These are phyloP conservation scores for Hypoxylon intermedium DNA, from an alignment of 495 filamentous ascomycete species.

Conservation along the genomic window DNA sequence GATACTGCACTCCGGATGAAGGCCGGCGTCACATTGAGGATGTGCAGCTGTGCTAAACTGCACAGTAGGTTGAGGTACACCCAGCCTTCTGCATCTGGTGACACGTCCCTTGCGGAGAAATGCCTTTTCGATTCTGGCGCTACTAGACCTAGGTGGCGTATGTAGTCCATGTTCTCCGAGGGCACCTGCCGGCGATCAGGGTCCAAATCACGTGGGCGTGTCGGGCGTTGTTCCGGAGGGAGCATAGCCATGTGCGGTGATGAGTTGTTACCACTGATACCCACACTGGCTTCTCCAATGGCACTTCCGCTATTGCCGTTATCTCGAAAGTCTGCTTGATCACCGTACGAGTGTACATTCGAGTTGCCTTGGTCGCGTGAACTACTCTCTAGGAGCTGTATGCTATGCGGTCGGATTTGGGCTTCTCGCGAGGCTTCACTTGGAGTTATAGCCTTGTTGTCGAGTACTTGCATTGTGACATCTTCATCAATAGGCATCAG, in stretches of 20 bases:
- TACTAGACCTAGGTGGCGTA: slow-evolving; percentile 71
- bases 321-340: slow-evolving; percentile 49
- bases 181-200: slow-evolving; percentile 70
- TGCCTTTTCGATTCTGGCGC: slow-evolving; percentile 50
- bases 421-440: slow-evolving; percentile 49
- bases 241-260: slow-evolving; percentile 54
- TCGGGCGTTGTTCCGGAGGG: slow-evolving; percentile 70
- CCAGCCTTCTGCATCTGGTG: slow-evolving; percentile 68
- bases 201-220: slow-evolving; percentile 74
- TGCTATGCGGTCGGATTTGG: slow-evolving; percentile 44
- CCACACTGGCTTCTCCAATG: slow-evolving; percentile 34
- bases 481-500: slow-evolving; percentile 62
- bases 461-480: slow-evolving; percentile 56
- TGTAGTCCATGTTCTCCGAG: slow-evolving; percentile 76
- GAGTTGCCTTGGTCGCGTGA: slow-evolving; percentile 37
- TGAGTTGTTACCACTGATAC: slow-evolving; percentile 41
- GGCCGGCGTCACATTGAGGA: slow-evolving; percentile 74
- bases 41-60: slow-evolving; percentile 82
- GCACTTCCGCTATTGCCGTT: slow-evolving; percentile 47
- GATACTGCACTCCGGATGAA: slow-evolving; percentile 72
- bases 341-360: slow-evolving; percentile 42
- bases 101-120: slow-evolving; percentile 52
- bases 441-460: slow-evolving; percentile 29
- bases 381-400: slow-evolving; percentile 38
- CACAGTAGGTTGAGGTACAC: slow-evolving; percentile 81